Base-by-base conservation (phyloP, 106 monocot genomes). In the Chionographis japonica region DNA sequence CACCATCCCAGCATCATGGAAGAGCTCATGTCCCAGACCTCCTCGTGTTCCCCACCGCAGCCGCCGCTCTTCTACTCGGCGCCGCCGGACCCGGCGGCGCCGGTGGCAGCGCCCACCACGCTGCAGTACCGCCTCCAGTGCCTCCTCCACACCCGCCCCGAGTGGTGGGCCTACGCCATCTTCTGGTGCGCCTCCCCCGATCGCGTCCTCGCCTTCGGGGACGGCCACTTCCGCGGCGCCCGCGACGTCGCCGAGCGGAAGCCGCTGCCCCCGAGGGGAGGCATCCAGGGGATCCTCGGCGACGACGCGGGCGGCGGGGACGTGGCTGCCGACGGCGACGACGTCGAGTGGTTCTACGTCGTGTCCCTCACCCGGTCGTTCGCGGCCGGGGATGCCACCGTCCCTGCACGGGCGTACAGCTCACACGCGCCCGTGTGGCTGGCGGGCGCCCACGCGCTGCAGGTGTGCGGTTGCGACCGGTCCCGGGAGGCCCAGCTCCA, bases 121-220 rank as follows among this genome's bases (percentile, higher is more conserved):
- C 71, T 79, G 11, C 75, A 77, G 50, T 15, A 63, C 56, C 57
- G 66, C 18, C 71, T 86, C 11, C 70, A 75, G 46, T 61, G 42
- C 41, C 76, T 87, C 73, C 72, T 87, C 63, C 49, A 37, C 27
- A 42, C 60, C 58, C 80, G 76, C 19, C 69, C 80, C 12, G 85
- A 85, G 39, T 81, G 85, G 81, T 85, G 85, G 85, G 60, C 70
- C 16, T 85, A 85, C 76, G 86, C 79, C 82, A 78, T 86, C 72
- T 65, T 79, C 77, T 86, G 86, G 86, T 82, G 72, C 27, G 68
- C 56, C 55, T 40, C 72, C n/a, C 18, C 59, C 2, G 51, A 52
- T 57, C 39, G 4, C 35, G 12, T 35, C 42, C 76, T 87, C 64
- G 66, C 77, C 19, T 87, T 83, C 75, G 76, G 79, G 10, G 81